These are phyloP conservation scores for Blastobotrys mokoenaii DNA, from an alignment of 805 yeast genomes.

Conservation along the genomic window DNA sequence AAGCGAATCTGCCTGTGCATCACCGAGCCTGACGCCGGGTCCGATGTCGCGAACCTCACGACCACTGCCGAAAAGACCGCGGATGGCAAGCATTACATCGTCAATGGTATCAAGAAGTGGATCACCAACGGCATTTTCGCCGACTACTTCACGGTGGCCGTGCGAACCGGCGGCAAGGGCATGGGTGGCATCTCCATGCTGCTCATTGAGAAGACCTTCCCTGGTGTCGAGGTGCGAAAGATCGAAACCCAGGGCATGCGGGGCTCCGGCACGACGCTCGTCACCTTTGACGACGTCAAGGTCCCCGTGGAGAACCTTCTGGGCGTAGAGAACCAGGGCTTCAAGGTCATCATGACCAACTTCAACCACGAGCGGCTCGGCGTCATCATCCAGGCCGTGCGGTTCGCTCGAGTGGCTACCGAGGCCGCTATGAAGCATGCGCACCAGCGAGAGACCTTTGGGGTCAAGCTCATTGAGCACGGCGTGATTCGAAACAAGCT, in stretches of 20 bases:
- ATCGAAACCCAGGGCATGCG: slow-evolving; percentile 35
- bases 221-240: slow-evolving; percentile 30
- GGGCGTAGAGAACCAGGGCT: slow-evolving; percentile 34
- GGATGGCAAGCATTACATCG: slow-evolving; percentile 34
- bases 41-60: slow-evolving; percentile 35
- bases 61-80: slow-evolving; percentile 31
- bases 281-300: slow-evolving; percentile 36
- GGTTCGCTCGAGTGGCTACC: slow-evolving; percentile 31
- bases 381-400: slow-evolving; percentile 32
- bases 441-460: slow-evolving; percentile 35
- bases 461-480: slow-evolving; percentile 33
- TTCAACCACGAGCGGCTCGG: slow-evolving; percentile 38
- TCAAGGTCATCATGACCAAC: slow-evolving; percentile 35
- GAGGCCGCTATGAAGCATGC: slow-evolving; percentile 35
- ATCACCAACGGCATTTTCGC: slow-evolving; percentile 37
- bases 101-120: slow-evolving; percentile 38
- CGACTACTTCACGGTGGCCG: slow-evolving; percentile 37
- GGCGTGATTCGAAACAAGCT: slow-evolving; percentile 35
- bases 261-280: slow-evolving; percentile 34
- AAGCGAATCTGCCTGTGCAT: slow-evolving; percentile 35
- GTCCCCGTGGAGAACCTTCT: slow-evolving; percentile 34
- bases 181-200: slow-evolving; percentile 33
- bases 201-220: slow-evolving; percentile 31
- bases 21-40: slow-evolving; percentile 39
- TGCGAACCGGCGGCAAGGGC: slow-evolving; percentile 36